Evolutionary conservation across 2,329 filamentous ascomycete species (phyloP).

Genomic region (Trichoderma sp.): DNA sequence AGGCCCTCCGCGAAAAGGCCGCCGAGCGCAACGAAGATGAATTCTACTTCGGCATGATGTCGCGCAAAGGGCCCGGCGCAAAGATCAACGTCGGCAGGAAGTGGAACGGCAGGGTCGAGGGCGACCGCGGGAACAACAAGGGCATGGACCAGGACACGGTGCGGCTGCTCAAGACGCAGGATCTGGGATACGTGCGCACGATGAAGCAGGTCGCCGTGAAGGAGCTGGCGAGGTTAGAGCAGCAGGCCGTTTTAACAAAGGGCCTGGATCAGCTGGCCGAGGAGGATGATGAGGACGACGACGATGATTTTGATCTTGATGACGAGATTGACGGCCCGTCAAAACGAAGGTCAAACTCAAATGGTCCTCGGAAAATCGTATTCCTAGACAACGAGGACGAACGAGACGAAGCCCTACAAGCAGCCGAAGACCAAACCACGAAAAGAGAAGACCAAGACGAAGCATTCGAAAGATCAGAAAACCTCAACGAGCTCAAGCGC

Average conservation of each 20-base stretch:
- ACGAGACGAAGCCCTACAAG: constrained; percentile 32
- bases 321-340: constrained; percentile 33
- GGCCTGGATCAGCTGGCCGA: constrained; percentile 38
- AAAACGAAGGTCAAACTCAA: constrained; percentile 31
- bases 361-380: constrained; percentile 48
- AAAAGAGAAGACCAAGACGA: constrained; percentile 28
- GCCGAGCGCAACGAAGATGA: constrained; percentile 69
- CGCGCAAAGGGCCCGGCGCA: constrained; percentile 55
- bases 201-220: constrained; percentile 59
- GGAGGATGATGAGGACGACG: constrained; percentile 33
- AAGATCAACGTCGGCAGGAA: constrained; percentile 48
- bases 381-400: constrained; percentile 47
- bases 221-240: constrained; percentile 55
- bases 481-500: constrained; percentile 45
- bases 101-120: constrained; percentile 56
- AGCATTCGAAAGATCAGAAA: constrained; percentile 41
- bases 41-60: constrained; percentile 70
- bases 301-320: constrained; percentile 35
- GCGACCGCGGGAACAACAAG: constrained; percentile 58
- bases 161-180: constrained; percentile 66
- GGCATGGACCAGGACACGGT: constrained; percentile 56
- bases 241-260: constrained; percentile 48
- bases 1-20: constrained; percentile 59
- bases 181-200: constrained; percentile 62
- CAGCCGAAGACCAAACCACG: constrained; percentile 28